These are phyloP conservation scores for Solanum chilense DNA, from an alignment of 257 asterid species.

Conservation along the genomic window DNA sequence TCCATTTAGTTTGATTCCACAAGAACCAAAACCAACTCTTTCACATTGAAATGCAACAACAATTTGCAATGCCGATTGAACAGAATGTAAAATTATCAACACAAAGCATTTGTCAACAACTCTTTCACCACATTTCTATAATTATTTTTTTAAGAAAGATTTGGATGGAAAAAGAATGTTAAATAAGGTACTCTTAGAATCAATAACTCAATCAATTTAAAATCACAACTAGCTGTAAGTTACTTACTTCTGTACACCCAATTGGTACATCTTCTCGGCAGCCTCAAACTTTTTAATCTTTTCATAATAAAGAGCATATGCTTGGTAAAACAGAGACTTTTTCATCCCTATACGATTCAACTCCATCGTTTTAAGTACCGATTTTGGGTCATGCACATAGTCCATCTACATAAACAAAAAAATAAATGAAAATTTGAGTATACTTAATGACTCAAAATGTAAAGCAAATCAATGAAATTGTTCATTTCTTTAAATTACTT, in stretches of 20 bases:
- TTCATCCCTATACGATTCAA: slow-evolving; percentile 53
- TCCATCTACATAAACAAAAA: slow-evolving; percentile 49
- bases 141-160: no score
- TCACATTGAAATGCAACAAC: not conserved
- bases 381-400: slow-evolving; percentile 78
- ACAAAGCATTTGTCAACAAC: not conserved
- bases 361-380: slow-evolving; percentile 65
- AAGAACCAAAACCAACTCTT: no score
- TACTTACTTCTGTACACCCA: slow-evolving; percentile 79
- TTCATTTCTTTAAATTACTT: not conserved
- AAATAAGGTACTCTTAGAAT: no score
- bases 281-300: slow-evolving; percentile 75
- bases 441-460: not conserved
- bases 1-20: no score
- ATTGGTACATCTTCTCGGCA: slow-evolving; percentile 74
- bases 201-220: not conserved
- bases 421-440: not conserved
- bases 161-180: not conserved
- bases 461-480: not conserved
- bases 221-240: not conserved
- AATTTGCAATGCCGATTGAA: not conserved
- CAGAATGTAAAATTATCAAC: not conserved
- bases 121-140: not conserved
- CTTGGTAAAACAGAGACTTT: slow-evolving; percentile 73
- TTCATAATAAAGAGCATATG: slow-evolving; percentile 86